phyloP scores from a whole-genome alignment of 768 basidiomycete species.

The Termitomyces sp. region DNA sequence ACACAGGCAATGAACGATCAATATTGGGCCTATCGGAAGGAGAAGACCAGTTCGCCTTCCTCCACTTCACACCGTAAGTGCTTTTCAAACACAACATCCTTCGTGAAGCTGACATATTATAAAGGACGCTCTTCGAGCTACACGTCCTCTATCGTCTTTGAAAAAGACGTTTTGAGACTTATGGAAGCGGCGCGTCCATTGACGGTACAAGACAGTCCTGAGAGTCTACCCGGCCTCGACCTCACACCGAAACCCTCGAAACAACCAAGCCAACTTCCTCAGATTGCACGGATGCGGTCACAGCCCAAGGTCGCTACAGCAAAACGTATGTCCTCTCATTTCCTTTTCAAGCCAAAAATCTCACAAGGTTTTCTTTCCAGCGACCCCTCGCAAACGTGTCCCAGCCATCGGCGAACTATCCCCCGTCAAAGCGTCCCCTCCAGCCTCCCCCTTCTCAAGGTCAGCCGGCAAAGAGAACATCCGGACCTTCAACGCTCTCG shows the following conservation, averaged over 20 bases:
- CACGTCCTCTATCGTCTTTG: constrained; percentile 46
- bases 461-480: constrained; percentile 42
- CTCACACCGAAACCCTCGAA: constrained; percentile 10
- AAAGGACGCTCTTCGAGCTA: constrained; percentile 51
- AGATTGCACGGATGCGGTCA: constrained; percentile 36
- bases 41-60: constrained; percentile 3
- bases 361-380: constrained; percentile 18
- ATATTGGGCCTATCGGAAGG: constrained; percentile 54
- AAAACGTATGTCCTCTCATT: constrained; percentile 32
- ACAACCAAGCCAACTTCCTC: constrained; percentile 12
- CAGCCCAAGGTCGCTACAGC: constrained; percentile 40
- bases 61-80: constrained; percentile 43
- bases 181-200: constrained; percentile 33
- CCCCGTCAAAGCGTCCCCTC: constrained; percentile 56
- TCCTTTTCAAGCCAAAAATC: neutral
- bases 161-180: constrained; percentile 46
- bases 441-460: constrained; percentile 33
- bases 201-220: constrained; percentile 25
- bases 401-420: constrained; percentile 40
- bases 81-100: neutral
- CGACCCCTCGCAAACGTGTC: constrained; percentile 38
- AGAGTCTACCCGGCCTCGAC: constrained; percentile 33
- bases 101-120: constrained; percentile 4
- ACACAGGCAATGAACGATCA: constrained; percentile 61
- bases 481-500: constrained; percentile 25